Evolutionary conservation across 176 grass and related monocot species (phyloP), one percentile per base, ranked within the genome.

Genomic region (Carex pumila): DNA sequence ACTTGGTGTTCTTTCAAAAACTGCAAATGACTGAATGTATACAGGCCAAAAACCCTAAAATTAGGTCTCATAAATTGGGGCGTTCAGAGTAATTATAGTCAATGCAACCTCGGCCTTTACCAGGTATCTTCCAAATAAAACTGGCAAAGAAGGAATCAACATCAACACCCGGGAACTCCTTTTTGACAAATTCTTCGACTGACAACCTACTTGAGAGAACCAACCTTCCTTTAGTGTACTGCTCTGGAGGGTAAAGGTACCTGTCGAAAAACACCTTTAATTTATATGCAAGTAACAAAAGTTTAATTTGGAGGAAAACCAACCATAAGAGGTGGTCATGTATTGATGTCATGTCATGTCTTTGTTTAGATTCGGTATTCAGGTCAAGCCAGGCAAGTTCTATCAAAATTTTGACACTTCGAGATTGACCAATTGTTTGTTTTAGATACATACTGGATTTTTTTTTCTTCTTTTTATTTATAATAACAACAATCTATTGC

Each of bases 61-160:
- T 62, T 61, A 83, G 6, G 37, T 18, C 47, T 52, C 1, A 1
- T n/a, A 66, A 5, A 89, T 57, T 72, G 17, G 55, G 12, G 9
- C 3, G n/a, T 68, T 50, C 13, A 77, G 77, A 34, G 64, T 82
- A 29, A 43, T 81, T 78, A 25, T 60, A 18, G 72, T 71, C 14
- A 62, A 6, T 71, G 15, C 22, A 78, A 32, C 76, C 78, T 85
- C 31, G 10, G 21, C 61, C 85, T 79, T 65, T 81, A 84, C 67
- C 67, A 92, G 96, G 92, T 76, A 98, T 92, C 81, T 55, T 91
- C 96, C 93, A 98, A 80, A 89, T 91, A 85, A 98, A 98, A 79
- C 87, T 90, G 64, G 93, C 88, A 87, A 98, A 98, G 80, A 98
- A 95, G 83, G 83, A 85, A 76, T 55, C 68, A 57, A 88, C 68